phyloP scores from a whole-genome alignment of 164 flowering plant species.

The Aristolochia californica region DNA sequence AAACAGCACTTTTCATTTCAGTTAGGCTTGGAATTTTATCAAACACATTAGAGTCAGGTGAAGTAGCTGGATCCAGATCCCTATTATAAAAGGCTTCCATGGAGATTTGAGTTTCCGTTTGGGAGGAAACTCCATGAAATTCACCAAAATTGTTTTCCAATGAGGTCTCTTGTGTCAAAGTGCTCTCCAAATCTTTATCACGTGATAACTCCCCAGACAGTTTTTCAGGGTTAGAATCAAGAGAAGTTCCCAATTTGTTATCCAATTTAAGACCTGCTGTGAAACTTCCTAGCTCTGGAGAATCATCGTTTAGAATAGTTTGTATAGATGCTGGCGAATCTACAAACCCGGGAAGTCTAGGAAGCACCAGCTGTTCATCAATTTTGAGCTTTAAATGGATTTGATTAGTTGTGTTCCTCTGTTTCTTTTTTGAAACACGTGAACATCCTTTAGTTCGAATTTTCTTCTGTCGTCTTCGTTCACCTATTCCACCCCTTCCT shows the following conservation, averaged over 20 bases:
- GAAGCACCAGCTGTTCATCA: constrained; percentile 9
- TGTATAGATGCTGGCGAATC: constrained; percentile 16
- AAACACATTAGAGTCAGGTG: constrained; percentile 51
- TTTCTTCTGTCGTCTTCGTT: constrained; percentile 17
- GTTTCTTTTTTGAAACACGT: constrained; percentile 15
- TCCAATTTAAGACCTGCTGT: too few species aligned
- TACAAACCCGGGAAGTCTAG: constrained; percentile 16
- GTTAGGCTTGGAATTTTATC: neutral
- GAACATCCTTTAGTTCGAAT: constrained; percentile 13
- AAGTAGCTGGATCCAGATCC: constrained; percentile 50
- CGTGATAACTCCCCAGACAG: neutral
- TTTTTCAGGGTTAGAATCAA: neutral
- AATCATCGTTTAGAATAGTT: constrained; percentile 5
- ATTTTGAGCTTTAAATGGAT: constrained; percentile 39
- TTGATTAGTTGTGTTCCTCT: constrained; percentile 15
- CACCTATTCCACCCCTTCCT: constrained; percentile 14
- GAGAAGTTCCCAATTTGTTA: neutral
- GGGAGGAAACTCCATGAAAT: constrained; percentile 14
- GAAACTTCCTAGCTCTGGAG: constrained; percentile 7
- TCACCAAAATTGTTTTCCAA: constrained; percentile 17
- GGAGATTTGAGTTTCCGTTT: constrained; percentile 14
- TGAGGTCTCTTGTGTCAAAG: constrained; percentile 15
- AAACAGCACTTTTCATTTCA: neutral
- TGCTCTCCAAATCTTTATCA: constrained; percentile 20
- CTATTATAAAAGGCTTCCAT: constrained; percentile 21